Base-by-base conservation (phyloP, 164 flowering plant genomes). In the Cinnamomum chago region DNA sequence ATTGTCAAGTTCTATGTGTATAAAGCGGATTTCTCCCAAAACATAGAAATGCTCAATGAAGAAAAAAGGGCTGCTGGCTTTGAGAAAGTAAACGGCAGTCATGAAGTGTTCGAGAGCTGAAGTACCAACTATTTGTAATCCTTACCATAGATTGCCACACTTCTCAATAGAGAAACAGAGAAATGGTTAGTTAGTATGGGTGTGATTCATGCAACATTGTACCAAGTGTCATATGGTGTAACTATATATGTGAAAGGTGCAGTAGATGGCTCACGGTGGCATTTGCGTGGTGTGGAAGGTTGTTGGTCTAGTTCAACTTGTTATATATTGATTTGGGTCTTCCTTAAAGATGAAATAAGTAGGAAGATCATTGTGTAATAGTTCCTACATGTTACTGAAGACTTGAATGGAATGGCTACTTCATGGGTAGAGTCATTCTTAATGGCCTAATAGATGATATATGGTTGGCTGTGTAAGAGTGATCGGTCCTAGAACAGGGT, bases 1-100 rank as follows among this genome's bases (percentile, higher is more conserved):
- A 84, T 86, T 22, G 51, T 72, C 11, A 85, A 74, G 82, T 79
- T 75, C 18, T 90, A 88, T 66, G 84, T 87, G 0, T 88, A 90
- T 73, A 87, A 79, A 71, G 88, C 84, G 7, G 90, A 88, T 62
- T 80, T 83, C 35, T 78, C 86, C 1, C 83, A 72, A 3, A 50
- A 70, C 1, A 70, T 67, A 35, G 69, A 67, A 67, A 67, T 28
- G 47, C 3, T 18, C 20, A 35, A 15, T 28, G 47, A 2, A 28
- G 47, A 30, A 3, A 5, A 28, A 0, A 28, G 12, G n/a, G 2
- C 15, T 17, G 22, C 28, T 9, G 11, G 47, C 69, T 17, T 28
- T 20, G 69, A 67, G 47, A 11, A n/a, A 14, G 47, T 40, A 40
- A 9, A 40, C 47, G 47, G 47, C 47, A 40, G 0, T 0, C 7